Evolutionary conservation across 2,329 filamentous ascomycete species (phyloP).

Genomic region (Plenodomus lindquistii): DNA sequence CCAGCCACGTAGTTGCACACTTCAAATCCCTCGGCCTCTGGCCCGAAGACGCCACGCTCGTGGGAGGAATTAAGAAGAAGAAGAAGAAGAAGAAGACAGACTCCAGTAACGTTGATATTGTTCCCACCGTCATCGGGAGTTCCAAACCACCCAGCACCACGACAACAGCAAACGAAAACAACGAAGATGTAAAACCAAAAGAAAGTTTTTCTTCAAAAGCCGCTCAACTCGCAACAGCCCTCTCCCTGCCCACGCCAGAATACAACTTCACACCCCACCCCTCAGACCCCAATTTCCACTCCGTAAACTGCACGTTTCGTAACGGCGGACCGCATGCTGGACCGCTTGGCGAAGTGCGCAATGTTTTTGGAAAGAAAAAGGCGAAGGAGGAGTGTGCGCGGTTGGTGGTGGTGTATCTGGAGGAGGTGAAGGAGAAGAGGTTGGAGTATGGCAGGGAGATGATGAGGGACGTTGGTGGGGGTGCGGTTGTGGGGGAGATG

Average conservation of each 20-base stretch:
- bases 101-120: no score
- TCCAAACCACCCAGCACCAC: neutral
- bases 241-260: constrained; percentile 28
- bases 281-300: constrained; percentile 34
- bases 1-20: constrained; percentile 47
- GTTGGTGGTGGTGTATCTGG: constrained; percentile 45
- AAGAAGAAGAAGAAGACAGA: constrained; percentile 7
- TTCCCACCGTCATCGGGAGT: neutral
- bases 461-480: constrained; percentile 15
- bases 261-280: constrained; percentile 15
- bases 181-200: neutral
- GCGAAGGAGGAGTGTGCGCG: constrained; percentile 55
- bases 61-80: constrained; percentile 40
- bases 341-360: constrained; percentile 47
- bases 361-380: constrained; percentile 54
- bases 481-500: neutral
- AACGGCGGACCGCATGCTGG: constrained; percentile 23
- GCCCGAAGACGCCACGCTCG: constrained; percentile 21
- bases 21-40: constrained; percentile 43
- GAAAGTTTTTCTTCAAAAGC: constrained; percentile 3
- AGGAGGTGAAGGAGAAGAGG: constrained; percentile 34
- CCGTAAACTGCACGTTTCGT: constrained; percentile 42
- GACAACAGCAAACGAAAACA: no score
- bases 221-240: constrained; percentile 20
- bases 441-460: constrained; percentile 18